Percentiles rank a stretch among this genome's conserved stretches.
phyloP scores from a whole-genome alignment of 805 yeast species.

The Saturnispora silvae region DNA sequence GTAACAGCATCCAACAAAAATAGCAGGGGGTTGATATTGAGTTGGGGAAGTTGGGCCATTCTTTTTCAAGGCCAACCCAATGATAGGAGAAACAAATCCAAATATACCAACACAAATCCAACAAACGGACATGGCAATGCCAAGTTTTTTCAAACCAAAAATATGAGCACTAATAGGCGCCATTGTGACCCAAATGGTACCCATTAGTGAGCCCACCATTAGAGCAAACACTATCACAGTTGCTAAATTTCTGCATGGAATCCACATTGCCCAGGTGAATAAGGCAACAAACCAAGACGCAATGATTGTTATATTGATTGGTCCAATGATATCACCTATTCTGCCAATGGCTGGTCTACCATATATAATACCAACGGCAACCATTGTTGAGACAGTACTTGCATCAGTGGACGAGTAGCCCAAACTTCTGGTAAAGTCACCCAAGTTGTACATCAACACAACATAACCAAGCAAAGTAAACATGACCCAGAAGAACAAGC shows the following conservation, averaged over 20 bases:
- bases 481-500: slow-evolving; percentile 30
- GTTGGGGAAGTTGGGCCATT: slow-evolving; percentile 29
- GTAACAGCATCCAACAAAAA: slow-evolving; percentile 51
- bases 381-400: slow-evolving; percentile 48
- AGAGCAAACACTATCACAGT: slow-evolving; percentile 44
- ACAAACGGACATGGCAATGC: slow-evolving; percentile 35
- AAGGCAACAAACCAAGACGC: slow-evolving; percentile 31
- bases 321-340: slow-evolving; percentile 39
- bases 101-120: slow-evolving; percentile 43
- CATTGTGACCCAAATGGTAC: slow-evolving; percentile 46
- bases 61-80: slow-evolving; percentile 42
- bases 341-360: slow-evolving; percentile 50
- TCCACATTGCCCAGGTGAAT: slow-evolving; percentile 41
- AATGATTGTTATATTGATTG: slow-evolving; percentile 34
- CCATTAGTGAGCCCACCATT: slow-evolving; percentile 48
- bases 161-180: slow-evolving; percentile 42
- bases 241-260: slow-evolving; percentile 47
- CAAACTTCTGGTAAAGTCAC: slow-evolving; percentile 48
- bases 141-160: slow-evolving; percentile 43
- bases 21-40: slow-evolving; percentile 42
- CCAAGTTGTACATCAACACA: slow-evolving; percentile 44
- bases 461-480: slow-evolving; percentile 53
- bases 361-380: slow-evolving; percentile 42
- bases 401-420: slow-evolving; percentile 50
- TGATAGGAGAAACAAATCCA: slow-evolving; percentile 48